Evolutionary conservation across 2,329 filamentous ascomycete species (phyloP).

Genomic region (Trichoderma arundinaceum): DNA sequence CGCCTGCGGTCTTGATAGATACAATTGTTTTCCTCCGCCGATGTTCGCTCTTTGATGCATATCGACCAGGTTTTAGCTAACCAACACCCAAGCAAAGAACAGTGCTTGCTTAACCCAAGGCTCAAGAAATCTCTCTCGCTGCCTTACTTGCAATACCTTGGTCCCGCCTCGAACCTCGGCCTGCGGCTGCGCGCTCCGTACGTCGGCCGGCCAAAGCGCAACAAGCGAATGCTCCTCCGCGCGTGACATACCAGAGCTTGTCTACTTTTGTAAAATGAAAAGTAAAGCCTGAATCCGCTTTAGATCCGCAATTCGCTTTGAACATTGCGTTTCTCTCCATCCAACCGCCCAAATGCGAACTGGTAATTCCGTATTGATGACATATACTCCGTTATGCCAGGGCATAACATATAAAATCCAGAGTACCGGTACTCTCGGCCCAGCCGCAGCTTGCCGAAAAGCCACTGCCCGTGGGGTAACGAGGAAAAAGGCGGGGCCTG

Average conservation of each 20-base stretch:
- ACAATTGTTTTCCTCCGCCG: too few species aligned
- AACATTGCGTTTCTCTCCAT: too few species aligned
- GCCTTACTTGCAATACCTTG: not conserved
- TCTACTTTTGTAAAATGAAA: not conserved
- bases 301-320: too few species aligned
- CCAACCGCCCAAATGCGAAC: too few species aligned
- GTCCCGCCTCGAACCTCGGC: constrained; percentile 29
- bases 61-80: too few species aligned
- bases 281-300: too few species aligned
- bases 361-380: not conserved
- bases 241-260: not conserved
- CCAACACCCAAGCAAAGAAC: too few species aligned
- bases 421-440: constrained; percentile 3
- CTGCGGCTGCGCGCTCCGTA: constrained; percentile 11
- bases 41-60: too few species aligned
- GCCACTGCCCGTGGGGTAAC: constrained; percentile 20
- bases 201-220: constrained; percentile 15
- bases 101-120: not conserved
- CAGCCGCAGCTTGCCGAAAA: not conserved
- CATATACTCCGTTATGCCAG: not conserved
- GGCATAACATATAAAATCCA: too few species aligned
- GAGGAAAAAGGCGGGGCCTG: not conserved
- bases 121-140: too few species aligned
- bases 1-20: too few species aligned
- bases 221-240: not conserved